Evolutionary conservation across 2,329 filamentous ascomycete genomes (phyloP).

Genomic region (Botrytis fabae): DNA sequence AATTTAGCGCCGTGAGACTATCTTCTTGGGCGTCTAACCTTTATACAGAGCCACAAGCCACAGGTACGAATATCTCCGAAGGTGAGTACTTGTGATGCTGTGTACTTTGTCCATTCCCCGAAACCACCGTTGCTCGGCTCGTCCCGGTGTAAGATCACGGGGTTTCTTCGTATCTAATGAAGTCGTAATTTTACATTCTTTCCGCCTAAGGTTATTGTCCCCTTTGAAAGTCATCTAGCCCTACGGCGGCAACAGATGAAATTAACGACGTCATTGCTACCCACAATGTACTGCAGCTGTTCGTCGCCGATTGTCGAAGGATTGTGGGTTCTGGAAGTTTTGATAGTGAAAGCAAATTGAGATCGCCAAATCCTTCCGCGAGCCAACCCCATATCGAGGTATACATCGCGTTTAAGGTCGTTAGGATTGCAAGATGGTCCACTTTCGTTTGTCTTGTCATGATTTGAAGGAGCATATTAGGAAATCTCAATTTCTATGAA

Average conservation of each 20-base stretch:
- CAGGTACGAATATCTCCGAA: neutral
- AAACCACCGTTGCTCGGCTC: too few species aligned
- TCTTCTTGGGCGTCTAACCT: neutral
- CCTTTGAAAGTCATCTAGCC: too few species aligned
- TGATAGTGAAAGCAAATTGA: too few species aligned
- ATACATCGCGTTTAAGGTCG: neutral
- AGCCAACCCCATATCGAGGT: neutral
- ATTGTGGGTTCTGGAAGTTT: neutral
- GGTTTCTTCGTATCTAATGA: too few species aligned
- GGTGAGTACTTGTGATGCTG: neutral
- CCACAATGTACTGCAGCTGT: neutral
- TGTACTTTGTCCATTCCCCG: neutral
- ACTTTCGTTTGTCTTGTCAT: neutral
- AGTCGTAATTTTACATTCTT: too few species aligned
- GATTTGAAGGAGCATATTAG: neutral
- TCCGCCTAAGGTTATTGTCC: too few species aligned
- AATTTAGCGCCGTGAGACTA: neutral
- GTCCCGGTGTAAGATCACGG: too few species aligned
- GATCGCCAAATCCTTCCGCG: neutral
- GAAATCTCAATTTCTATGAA: neutral
- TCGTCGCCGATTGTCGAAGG: neutral
- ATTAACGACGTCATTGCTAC: neutral
- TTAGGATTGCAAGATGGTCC: neutral
- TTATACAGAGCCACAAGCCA: conserved; percentile 5
- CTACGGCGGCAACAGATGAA: neutral